Evolutionary conservation across 192 early-diverging fungal genomes (phyloP), one percentile per base, ranked within the genome.

Genomic region (Rhizophagus sp.): DNA sequence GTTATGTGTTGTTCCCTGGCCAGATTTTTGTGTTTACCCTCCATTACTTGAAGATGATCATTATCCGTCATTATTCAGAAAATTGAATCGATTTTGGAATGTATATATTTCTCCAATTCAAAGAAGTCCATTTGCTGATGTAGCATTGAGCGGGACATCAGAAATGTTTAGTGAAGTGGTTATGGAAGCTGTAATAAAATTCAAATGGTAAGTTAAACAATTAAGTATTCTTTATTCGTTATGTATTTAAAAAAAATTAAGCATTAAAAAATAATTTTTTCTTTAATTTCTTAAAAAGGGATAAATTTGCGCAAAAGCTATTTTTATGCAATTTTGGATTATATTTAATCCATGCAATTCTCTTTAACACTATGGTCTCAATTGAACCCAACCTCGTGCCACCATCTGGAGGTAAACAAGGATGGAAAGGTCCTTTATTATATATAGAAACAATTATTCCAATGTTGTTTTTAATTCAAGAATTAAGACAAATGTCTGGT

Each of bases 141-240:
- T 41, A 9, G 68, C 68, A n/a, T 39, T 44, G 1, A n/a, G 47
- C 17, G 68, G 36, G 10, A 19, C 68, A n/a, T 22, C 34, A 9
- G 68, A 70, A 10, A 70, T 70, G 68, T 70, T 70, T 70, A 44
- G 36, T 44, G 34, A 70, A 41, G 19, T 70, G 24, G 39, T 39
- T n/a, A 70, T 70, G 68, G 68, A 70, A 41, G 68, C 68, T n/a
- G 44, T 70, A n/a, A 44, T 70, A 17, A 39, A 70, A 70, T 70
- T 39, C 22, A 70, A 70, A n/a, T 70, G 68, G 68, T 70, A 41
- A n/a, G 64, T 30, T 30, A 27, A 1, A 2, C 19, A 9, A 9
- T 11, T 19, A 5, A 10, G 22, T 22, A 22, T 70, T 1, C 7
- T 10, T 70, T 70, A 41, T 41, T 41, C 39, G 19, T 15, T 39